These are phyloP conservation scores for Xylariaceae sp. DNA, from an alignment of 2,329 filamentous ascomycete species.

Conservation along the genomic window DNA sequence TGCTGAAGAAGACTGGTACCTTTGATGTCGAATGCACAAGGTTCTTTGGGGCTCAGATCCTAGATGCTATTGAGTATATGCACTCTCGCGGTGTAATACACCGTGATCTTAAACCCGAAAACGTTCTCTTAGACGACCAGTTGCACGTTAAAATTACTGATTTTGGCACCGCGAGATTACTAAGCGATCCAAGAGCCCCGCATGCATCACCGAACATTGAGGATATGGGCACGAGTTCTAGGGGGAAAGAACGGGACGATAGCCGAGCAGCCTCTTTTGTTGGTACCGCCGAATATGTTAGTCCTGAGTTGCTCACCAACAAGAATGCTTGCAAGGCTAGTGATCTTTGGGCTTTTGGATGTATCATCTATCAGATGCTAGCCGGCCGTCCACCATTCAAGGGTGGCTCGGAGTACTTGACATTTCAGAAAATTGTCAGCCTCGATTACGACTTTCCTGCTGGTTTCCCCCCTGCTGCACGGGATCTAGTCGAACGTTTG, in stretches of 20 bases:
- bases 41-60: slow-evolving; percentile 94
- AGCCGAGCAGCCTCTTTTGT: slow-evolving; percentile 92
- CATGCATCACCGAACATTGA: slow-evolving; percentile 49
- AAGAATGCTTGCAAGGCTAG: slow-evolving; percentile 98
- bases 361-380: slow-evolving; percentile 94
- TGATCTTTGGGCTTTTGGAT: slow-evolving; percentile 97
- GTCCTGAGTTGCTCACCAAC: slow-evolving; percentile 93
- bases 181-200: slow-evolving; percentile 64
- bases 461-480: slow-evolving; percentile 85
- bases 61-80: slow-evolving; percentile 98
- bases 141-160: slow-evolving; percentile 99
- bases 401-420: slow-evolving; percentile 92
- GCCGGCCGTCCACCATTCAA: slow-evolving; percentile 98
- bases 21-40: slow-evolving; percentile 94
- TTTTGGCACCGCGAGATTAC: slow-evolving; percentile 96
- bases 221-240: slow-evolving; percentile 47
- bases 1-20: slow-evolving; percentile 90
- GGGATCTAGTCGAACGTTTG: slow-evolving; percentile 87
- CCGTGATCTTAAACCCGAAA: slow-evolving; percentile 95
- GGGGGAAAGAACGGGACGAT: slow-evolving; percentile 59
- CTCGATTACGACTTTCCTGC: slow-evolving; percentile 92
- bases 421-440: slow-evolving; percentile 96
- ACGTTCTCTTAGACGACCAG: slow-evolving; percentile 90
- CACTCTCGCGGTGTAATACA: slow-evolving; percentile 95
- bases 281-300: slow-evolving; percentile 97